A percentile compares a stretch with the other conserved stretches of the same genome.
Conservation (phyloP, 2,329 filamentous ascomycete species). For the Aspergillus aculeatinus region DNA sequence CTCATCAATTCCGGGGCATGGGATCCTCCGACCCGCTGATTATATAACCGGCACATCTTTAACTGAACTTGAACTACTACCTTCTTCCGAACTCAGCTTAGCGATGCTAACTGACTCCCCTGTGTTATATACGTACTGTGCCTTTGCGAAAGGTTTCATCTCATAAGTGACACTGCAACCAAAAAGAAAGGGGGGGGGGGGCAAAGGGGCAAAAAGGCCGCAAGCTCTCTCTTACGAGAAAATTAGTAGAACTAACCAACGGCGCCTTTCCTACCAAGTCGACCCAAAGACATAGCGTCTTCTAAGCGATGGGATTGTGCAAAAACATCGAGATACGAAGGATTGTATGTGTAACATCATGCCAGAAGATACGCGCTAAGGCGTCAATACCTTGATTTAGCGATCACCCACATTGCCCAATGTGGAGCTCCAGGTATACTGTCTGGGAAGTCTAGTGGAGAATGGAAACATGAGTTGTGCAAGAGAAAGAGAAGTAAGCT, state of each 20-base stretch:
- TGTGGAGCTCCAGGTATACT: slow-evolving; percentile 10
- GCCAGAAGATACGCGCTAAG: not conserved
- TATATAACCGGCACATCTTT: slow-evolving; percentile 16
- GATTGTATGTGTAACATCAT: not conserved
- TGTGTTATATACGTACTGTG: too few relatives aligned
- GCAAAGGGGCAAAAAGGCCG: too few relatives aligned
- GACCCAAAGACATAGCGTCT: not conserved
- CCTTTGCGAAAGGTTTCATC: too few relatives aligned
- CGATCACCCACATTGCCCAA: slow-evolving; percentile 17
- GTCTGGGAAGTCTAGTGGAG: slow-evolving; percentile 15
- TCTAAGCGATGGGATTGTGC: not conserved
- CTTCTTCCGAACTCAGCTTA: too few relatives aligned
- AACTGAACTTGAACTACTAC: too few relatives aligned
- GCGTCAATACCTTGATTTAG: slow-evolving; percentile 15
- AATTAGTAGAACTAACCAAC: too few relatives aligned
- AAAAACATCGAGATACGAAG: not conserved
- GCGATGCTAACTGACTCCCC: too few relatives aligned
- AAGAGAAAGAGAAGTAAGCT: slow-evolving; percentile 18
- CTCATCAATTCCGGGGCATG: slow-evolving; percentile 6
- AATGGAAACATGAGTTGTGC: slow-evolving; percentile 16
- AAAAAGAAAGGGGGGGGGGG: too few relatives aligned
- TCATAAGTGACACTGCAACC: too few relatives aligned
- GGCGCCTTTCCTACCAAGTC: too few relatives aligned
- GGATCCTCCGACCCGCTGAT: slow-evolving; percentile 24
- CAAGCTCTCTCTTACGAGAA: too few relatives aligned